Evolutionary conservation across 2,329 filamentous ascomycete species (phyloP).

Genomic region (Hypoxylon sp.): DNA sequence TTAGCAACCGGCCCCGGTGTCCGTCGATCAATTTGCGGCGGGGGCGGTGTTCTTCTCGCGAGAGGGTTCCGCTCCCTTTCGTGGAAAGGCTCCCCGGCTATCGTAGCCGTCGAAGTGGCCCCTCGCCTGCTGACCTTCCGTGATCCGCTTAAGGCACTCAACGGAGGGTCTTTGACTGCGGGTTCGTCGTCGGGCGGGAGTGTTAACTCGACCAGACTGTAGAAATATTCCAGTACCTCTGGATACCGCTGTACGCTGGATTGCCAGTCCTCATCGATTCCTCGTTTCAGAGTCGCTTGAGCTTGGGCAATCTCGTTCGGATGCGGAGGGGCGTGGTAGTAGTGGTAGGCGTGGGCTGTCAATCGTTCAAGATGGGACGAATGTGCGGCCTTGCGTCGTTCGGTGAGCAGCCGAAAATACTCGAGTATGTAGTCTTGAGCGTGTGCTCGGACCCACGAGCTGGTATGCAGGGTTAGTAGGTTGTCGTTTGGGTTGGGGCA

Average conservation of each 20-base stretch:
- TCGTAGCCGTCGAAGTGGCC: slow-evolving; percentile 47
- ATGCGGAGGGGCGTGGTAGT: slow-evolving; percentile 69
- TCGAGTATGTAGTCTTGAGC: slow-evolving; percentile 76
- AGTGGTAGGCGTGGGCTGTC: slow-evolving; percentile 66
- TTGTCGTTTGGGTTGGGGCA: slow-evolving; percentile 17
- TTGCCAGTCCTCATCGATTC: slow-evolving; percentile 84
- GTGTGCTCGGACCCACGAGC: slow-evolving; percentile 73
- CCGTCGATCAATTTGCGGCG: slow-evolving; percentile 55
- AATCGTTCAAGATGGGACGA: slow-evolving; percentile 67
- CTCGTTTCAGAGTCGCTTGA: slow-evolving; percentile 75
- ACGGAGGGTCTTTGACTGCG: slow-evolving; percentile 69
- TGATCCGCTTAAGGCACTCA: slow-evolving; percentile 65
- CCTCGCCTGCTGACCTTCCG: slow-evolving; percentile 62
- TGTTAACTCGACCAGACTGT: slow-evolving; percentile 74
- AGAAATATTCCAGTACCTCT: slow-evolving; percentile 86
- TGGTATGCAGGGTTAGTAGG: slow-evolving; percentile 51
- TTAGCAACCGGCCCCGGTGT: slow-evolving; percentile 54
- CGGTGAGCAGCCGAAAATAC: slow-evolving; percentile 72
- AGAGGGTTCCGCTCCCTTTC: slow-evolving; percentile 50
- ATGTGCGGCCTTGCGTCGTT: slow-evolving; percentile 71
- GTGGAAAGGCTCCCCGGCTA: slow-evolving; percentile 55
- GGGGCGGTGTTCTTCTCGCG: slow-evolving; percentile 55
- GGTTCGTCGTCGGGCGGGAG: slow-evolving; percentile 73
- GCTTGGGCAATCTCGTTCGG: slow-evolving; percentile 73
- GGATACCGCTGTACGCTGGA: slow-evolving; percentile 81